Base-by-base conservation (phyloP, 129 eudicot species). In the Rutidosis leptorrhynchoides region DNA sequence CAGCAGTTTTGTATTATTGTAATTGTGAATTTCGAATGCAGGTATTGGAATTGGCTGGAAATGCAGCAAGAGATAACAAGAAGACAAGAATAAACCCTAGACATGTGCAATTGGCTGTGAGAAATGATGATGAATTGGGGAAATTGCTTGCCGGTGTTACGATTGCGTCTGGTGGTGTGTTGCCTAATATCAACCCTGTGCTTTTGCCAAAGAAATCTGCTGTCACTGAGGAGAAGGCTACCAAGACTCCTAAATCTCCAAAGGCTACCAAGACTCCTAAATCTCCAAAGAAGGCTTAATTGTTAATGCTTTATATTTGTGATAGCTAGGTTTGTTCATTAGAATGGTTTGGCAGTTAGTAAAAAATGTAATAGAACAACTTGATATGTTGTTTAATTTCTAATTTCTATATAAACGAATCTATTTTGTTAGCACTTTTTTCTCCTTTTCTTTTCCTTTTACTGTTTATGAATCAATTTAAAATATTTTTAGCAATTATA, bases 31-130 rank as follows among this genome's bases (percentile, higher is more conserved):
- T 26, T 29, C 1, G 6, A 54, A 29, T 29, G 6, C 15, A 64
- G 69, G 69, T 64, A 2, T 64, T 64, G 69, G 69, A 64, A 42
- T 42, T 64, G 56, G 69, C 69, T 6, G 69, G 69, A 25, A 64
- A 64, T 11, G 69, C 69, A 8, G 56, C 69, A 22, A 64, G 69
- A 23, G 69, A 64, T 7, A 64, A 64, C 69, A 64, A 64, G 55
- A 64, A 64, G 69, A 35, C 54, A 1, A 64, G 69, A 2, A 64
- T 64, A 3, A 64, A 64, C 69, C 69, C 69, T 9, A 64, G 69
- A 2, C 69, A 64, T 6, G 53, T 64, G 30, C 69, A 11, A 14
- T 42, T 64, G 69, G 69, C 69, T 0, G 69, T 60, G 5, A 60
- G 65, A 23, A 60, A 60, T 1, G 64, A 59, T 30, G 64, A 59